Base-by-base conservation (phyloP, 2,329 filamentous ascomycete species). In the Botrytis pseudocinerea region DNA sequence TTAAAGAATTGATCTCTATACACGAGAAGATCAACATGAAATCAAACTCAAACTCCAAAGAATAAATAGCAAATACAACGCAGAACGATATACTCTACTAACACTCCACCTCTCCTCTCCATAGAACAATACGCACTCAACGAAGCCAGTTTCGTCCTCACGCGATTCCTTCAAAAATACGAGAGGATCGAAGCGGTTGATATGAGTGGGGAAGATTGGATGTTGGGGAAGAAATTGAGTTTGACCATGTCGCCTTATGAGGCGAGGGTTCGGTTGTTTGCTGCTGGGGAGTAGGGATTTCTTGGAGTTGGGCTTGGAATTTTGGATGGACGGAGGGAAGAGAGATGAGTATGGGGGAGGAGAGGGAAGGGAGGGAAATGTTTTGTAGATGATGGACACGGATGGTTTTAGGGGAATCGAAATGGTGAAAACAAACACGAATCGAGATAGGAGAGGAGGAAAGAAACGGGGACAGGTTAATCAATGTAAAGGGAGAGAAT, bases 61-160 rank as follows among this genome's bases (percentile, higher is more conserved):
- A 38, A 38, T 38, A 4, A 25, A n/a, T 12, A 25, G 35, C 35
- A 25, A 14, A 12, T 1, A 28, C 28, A 64, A 4, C 3, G 1
- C 4, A 22, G 18, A 42, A 32, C 40, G 10, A 9, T 0, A 14
- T 14, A 51, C 5, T 10, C 48, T 5, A n/a, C 51, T 54, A 54
- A 54, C 51, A 16, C n/a, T 12, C n/a, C 51, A 8, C 14, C 51
- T 28, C 51, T 18, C 14, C 51, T 16, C 51, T 18, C 28, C 16
- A 40, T 44, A 78, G 77, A 80, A 71, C 79, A 81, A 76, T 80
- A 80, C 48, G 80, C 80, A 0, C 76, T 82, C 1, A 80, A 77
- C 1, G 81, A 82, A 73, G 78, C 77, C 1, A 75, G 65, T 14
- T 82, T 80, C 48, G 74, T 81, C 6, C 61, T 81, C n/a, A 79